Evolutionary conservation across 2,329 filamentous ascomycete species (phyloP), one percentile per base, ranked within the genome.

Genomic region (Escovopsis sp.): DNA sequence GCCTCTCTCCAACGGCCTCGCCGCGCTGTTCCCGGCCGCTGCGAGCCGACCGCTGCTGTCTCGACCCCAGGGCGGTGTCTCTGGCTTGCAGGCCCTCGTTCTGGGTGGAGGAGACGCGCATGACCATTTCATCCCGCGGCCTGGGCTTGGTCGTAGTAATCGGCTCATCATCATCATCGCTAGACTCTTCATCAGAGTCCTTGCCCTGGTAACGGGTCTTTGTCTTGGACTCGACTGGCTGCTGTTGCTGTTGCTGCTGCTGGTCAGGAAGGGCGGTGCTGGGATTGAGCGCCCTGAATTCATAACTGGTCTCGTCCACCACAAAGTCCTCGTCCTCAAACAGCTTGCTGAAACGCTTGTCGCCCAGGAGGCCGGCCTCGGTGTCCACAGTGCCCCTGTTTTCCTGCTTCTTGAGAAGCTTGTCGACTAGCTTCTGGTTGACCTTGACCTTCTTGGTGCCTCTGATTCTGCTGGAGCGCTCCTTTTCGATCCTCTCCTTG

Each of bases 361-460:
- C 91, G 45, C 76, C 77, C 42, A 98, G 75, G 33, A 94, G 64
- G 45, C 78, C 80, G 48, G 72, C 77, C 49, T 70, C 67, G 42
- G 67, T 66, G 47, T 80, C 77, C 41, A 75, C 67, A 44, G 68
- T 66, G 32, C 68, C 69, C 53, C 74, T 69, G 56, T 70, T 75
- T 53, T 77, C 77, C 54, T 76, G 75, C 49, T 72, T 73, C 57
- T 76, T 74, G 67, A 76, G 77, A 50, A 75, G 74, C 59, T 83
- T 86, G 57, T 89, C 82, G 46, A 83, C 83, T 49, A 84, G 62
- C 49, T 75, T 81, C 56, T 87, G 78, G 61, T 98, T 98, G 66
- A 98, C 87, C 71, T 95, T 96, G 68, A 93, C 82, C 71, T 94
- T 95, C 69, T 94, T 95, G 63, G 80, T 86, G 49, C 89, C 88